Conservation (phyloP, 2,329 filamentous ascomycete genomes). For the Thelonectria rubi region DNA sequence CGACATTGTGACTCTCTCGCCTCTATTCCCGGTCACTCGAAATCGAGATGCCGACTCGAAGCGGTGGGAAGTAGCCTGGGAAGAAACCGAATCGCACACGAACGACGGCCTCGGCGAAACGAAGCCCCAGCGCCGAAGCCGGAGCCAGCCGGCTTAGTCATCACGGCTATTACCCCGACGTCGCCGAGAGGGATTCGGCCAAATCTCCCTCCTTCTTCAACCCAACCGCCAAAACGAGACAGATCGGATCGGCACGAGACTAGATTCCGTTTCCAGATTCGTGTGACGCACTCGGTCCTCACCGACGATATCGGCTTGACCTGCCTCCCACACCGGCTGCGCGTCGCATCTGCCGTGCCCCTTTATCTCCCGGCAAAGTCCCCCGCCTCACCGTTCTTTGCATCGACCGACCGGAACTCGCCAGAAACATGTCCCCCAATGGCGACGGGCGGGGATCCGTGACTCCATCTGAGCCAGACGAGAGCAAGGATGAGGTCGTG, state of each 20-base stretch:
- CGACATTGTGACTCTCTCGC: slow-evolving; percentile 6
- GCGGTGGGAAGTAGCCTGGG: slow-evolving; percentile 21
- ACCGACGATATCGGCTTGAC: not conserved
- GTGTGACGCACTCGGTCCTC: not conserved
- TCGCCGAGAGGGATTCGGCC: slow-evolving; percentile 17
- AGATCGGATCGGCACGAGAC: slow-evolving; percentile 30
- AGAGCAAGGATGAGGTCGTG: slow-evolving; percentile 29
- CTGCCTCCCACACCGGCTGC: slow-evolving; percentile 5
- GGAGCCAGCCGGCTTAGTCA: slow-evolving; percentile 31
- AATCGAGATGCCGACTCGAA: slow-evolving; percentile 22
- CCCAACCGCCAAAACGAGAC: slow-evolving; percentile 2
- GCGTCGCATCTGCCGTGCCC: not conserved
- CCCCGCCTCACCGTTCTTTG: slow-evolving; percentile 5
- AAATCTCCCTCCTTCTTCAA: slow-evolving; percentile 13
- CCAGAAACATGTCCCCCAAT: slow-evolving; percentile 16
- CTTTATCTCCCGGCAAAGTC: slow-evolving; percentile 11
- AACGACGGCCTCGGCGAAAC: slow-evolving; percentile 13
- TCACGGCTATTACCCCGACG: slow-evolving; percentile 22
- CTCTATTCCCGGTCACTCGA: slow-evolving; percentile 16
- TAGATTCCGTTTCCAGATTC: slow-evolving; percentile 7
- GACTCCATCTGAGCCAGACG: slow-evolving; percentile 34
- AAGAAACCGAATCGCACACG: not conserved
- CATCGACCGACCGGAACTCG: slow-evolving; percentile 1
- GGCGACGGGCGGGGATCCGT: slow-evolving; percentile 24
- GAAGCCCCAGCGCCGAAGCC: slow-evolving; percentile 1